Conservation (phyloP, 2,329 filamentous ascomycete species). For the Boeremia lycopersici region DNA sequence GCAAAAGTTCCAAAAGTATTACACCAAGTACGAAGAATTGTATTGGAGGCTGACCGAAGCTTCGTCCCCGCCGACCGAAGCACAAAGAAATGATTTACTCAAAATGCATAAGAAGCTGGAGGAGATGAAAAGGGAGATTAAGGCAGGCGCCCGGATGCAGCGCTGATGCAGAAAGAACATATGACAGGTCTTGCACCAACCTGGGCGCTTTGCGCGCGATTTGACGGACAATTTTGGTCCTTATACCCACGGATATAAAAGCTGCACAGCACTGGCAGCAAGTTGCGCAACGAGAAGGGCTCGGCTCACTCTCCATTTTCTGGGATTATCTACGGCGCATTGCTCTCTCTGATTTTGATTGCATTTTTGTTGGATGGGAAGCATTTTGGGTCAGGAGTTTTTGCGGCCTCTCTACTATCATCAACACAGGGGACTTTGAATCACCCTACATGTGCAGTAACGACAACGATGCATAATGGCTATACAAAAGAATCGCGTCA, state of each 20-base stretch:
- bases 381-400: slow-evolving; percentile 24
- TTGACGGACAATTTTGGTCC: not conserved
- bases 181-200: not conserved
- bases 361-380: slow-evolving; percentile 15
- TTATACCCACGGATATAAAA: slow-evolving; percentile 5
- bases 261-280: slow-evolving; percentile 3
- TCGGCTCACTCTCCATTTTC: slow-evolving; percentile 3
- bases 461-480: slow-evolving; percentile 29
- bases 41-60: slow-evolving; percentile 55
- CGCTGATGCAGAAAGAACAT: slow-evolving; percentile 23
- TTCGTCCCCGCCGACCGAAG: slow-evolving; percentile 51
- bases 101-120: slow-evolving; percentile 60
- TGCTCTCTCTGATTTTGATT: slow-evolving; percentile 7
- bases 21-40: slow-evolving; percentile 62
- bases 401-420: slow-evolving; percentile 10
- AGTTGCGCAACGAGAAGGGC: slow-evolving; percentile 13
- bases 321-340: slow-evolving; percentile 7
- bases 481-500: slow-evolving; percentile 20
- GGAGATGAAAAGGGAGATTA: slow-evolving; percentile 64
- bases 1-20: slow-evolving; percentile 62
- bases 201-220: slow-evolving; percentile 9
- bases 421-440: slow-evolving; percentile 13
- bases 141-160: slow-evolving; percentile 42
- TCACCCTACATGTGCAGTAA: slow-evolving; percentile 20
- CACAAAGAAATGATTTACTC: slow-evolving; percentile 60